Percentiles rank a stretch among this genome's conserved stretches.
Conservation (phyloP, 768 basidiomycete genomes). For the Xerocomellus amylosporus region DNA sequence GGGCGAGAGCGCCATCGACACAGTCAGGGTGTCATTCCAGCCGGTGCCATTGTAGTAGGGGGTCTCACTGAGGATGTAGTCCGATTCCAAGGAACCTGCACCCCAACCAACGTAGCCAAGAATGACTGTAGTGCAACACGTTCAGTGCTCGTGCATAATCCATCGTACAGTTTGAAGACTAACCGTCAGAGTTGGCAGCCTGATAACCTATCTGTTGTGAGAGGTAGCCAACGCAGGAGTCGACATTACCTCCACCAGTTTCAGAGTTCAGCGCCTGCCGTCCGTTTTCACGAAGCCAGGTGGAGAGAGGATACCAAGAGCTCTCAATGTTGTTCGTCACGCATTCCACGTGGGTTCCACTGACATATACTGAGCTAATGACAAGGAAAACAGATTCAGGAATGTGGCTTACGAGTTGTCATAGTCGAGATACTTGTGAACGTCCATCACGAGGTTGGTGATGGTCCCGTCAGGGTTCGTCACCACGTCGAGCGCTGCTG, state of each 20-base stretch:
- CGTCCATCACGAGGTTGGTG: slow-evolving; percentile 53
- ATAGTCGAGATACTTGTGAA: slow-evolving; percentile 60
- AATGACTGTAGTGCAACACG: slow-evolving; percentile 33
- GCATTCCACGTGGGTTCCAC: slow-evolving; percentile 45
- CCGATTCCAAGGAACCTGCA: slow-evolving; percentile 48
- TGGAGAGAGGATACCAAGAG: slow-evolving; percentile 45
- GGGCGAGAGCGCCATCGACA: slow-evolving; percentile 36
- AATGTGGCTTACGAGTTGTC: slow-evolving; percentile 44
- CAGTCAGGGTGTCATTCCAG: slow-evolving; percentile 37
- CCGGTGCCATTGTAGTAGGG: slow-evolving; percentile 30
- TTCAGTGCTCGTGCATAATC: too few species aligned
- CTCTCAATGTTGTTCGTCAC: slow-evolving; percentile 52
- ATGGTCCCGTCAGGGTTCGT: slow-evolving; percentile 45
- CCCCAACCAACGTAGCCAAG: slow-evolving; percentile 58
- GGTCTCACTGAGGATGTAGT: slow-evolving; percentile 35
- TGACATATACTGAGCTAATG: slow-evolving; percentile 7
- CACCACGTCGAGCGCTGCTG: slow-evolving; percentile 44
- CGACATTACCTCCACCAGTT: slow-evolving; percentile 57
- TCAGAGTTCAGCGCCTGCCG: slow-evolving; percentile 60
- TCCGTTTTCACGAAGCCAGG: slow-evolving; percentile 47
- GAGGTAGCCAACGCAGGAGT: slow-evolving; percentile 44
- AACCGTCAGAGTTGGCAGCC: slow-evolving; percentile 48
- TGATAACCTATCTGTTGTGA: slow-evolving; percentile 47
- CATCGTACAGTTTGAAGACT: slow-evolving; percentile 4
- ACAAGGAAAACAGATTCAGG: background rate